phyloP scores from a whole-genome alignment of 345 rosid species.

The Populus alba region DNA sequence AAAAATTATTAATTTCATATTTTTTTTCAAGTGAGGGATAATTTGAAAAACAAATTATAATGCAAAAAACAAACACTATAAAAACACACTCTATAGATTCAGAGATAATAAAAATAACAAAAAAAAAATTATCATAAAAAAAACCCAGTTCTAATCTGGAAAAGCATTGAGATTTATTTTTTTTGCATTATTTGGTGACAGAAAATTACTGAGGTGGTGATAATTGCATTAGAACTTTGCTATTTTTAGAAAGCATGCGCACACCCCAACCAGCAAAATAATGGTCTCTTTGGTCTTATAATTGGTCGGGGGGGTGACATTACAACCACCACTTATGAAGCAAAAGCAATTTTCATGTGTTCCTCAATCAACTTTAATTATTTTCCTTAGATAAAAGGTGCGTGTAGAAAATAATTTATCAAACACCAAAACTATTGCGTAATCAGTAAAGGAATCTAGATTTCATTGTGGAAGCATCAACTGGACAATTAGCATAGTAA shows the following conservation, averaged over 20 bases:
- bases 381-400: not conserved
- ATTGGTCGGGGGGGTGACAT: too few species aligned
- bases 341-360: not conserved
- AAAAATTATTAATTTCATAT: too few species aligned
- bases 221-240: not conserved
- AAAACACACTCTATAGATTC: too few species aligned
- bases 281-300: not conserved
- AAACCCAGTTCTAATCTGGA: not conserved
- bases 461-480: too few species aligned
- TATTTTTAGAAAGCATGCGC: not conserved
- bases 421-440: not conserved
- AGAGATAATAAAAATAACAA: too few species aligned
- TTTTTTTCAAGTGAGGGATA: too few species aligned
- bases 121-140: not conserved
- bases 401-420: not conserved
- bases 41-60: too few species aligned
- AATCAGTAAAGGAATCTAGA: not conserved
- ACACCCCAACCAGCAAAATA: not conserved
- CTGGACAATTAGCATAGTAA: too few species aligned
- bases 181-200: not conserved
- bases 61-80: too few species aligned
- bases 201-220: too few species aligned
- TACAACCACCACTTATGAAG: not conserved
- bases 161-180: not conserved
- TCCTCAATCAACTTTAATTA: not conserved